Base-by-base conservation (phyloP, 2,329 filamentous ascomycete species). In the Fusarium camptoceras region DNA sequence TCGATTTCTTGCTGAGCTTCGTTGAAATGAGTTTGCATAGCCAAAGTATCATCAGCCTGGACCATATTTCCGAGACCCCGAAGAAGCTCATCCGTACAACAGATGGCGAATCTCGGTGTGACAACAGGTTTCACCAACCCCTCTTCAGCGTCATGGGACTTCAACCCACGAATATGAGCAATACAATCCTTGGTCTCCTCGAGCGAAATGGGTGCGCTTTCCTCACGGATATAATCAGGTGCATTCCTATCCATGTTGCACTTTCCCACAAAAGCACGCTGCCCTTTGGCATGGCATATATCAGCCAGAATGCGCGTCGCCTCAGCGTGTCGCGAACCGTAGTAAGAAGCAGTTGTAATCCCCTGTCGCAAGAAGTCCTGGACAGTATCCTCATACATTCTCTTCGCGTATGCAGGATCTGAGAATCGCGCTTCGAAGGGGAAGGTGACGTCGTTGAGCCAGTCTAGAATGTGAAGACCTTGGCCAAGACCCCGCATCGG, bases 401-500 rank as follows among this genome's bases (percentile, higher is more conserved):
- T 30, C 5, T 20, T 37, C 1, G 62, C 62, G 5, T 65, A 65
- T 1, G 22, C 11, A 1, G 62, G 46, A 34, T 65, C 53, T 4
- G 53, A 64, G 31, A 65, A 65, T 2, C 62, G 60, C 0, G 62
- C 62, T 1, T 65, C 62, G 2, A 65, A 22, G 2, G 66, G 88
- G 70, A 91, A 92, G 0, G 90, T 92, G 27, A 90, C 81, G n/a
- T 85, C 77, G 34, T 87, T 82, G 2, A 92, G 82, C 90, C 90
- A 92, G 73, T 91, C 86, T 10, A 90, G 80, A 64, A 88, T 85
- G 64, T 87, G 82, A 76, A 85, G 79, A 44, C 85, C 80, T 71
- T 86, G 83, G 8, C 83, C 83, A 7, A 86, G 78, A 28, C 85
- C 83, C 25, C 83, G 79, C 76, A 83, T 82, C 16, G 82, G 78